A percentile compares a stretch with the other conserved stretches of the same genome.
Evolutionary conservation across 371 early-diverging fungal genomes (phyloP).

Genomic region (Batrachochytrium dendrobatidis): DNA sequence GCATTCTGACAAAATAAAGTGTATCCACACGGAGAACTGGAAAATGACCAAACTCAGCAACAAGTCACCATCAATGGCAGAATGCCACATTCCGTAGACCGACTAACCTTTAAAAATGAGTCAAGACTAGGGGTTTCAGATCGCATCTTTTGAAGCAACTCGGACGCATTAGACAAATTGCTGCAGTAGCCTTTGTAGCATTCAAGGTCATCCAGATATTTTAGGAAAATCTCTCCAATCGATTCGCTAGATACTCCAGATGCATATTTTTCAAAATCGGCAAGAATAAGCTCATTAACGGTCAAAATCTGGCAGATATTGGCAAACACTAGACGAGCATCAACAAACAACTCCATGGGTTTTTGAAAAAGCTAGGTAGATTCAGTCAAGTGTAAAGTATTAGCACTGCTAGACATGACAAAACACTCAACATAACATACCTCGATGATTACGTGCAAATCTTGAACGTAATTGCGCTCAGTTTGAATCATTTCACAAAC

Average conservation of each 20-base stretch:
- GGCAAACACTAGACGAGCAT: constrained; percentile 31
- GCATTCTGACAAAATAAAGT: too few species aligned
- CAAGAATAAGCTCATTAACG: constrained; percentile 61
- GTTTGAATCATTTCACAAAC: constrained; percentile 85
- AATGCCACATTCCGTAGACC: too few species aligned
- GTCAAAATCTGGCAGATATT: constrained; percentile 67
- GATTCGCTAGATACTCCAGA: constrained; percentile 13
- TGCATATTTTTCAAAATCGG: constrained; percentile 50
- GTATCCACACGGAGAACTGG: too few species aligned
- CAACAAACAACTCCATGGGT: neutral
- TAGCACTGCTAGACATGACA: neutral
- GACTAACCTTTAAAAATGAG: constrained; percentile 58
- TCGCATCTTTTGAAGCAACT: constrained; percentile 55
- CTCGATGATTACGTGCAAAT: constrained; percentile 52
- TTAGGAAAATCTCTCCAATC: constrained; percentile 57
- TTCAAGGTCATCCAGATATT: constrained; percentile 50
- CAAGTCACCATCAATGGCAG: neutral
- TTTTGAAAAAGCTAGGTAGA: neutral
- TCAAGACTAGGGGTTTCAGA: constrained; percentile 46
- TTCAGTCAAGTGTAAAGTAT: neutral
- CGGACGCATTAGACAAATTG: constrained; percentile 55
- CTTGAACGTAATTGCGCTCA: constrained; percentile 83
- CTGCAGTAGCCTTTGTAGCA: constrained; percentile 62
- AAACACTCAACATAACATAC: neutral
- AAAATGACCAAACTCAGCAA: too few species aligned